Conservation (phyloP, 331 rosid species). For the Spiraea crenata region DNA sequence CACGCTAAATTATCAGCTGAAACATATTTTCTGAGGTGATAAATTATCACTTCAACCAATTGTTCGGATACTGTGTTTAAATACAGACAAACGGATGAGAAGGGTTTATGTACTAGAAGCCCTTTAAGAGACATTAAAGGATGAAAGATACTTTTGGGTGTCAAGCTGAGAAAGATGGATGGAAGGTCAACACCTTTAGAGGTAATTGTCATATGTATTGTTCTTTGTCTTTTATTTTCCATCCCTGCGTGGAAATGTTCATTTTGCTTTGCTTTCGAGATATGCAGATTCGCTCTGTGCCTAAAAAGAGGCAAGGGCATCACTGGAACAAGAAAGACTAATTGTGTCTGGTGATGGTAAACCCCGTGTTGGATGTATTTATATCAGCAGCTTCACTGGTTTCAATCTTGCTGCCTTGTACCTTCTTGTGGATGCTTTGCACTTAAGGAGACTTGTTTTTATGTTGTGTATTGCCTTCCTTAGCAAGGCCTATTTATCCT, state of each 20-base stretch:
- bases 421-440: slow-evolving; percentile 10
- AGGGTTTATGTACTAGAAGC: slow-evolving; percentile 23
- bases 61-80: slow-evolving; percentile 4
- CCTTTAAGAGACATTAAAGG: slow-evolving; percentile 22
- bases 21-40: slow-evolving; percentile 13
- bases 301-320: slow-evolving; percentile 28
- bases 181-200: slow-evolving; percentile 32
- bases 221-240: slow-evolving; percentile 13
- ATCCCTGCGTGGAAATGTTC: slow-evolving; percentile 24
- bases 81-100: slow-evolving; percentile 22
- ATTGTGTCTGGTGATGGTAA: slow-evolving; percentile 24
- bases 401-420: slow-evolving; percentile 19
- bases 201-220: slow-evolving; percentile 37
- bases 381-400: slow-evolving; percentile 24
- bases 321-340: slow-evolving; percentile 26
- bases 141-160: slow-evolving; percentile 16
- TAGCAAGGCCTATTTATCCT: slow-evolving; percentile 17
- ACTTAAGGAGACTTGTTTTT: slow-evolving; percentile 16
- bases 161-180: slow-evolving; percentile 35
- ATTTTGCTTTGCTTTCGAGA: slow-evolving; percentile 36
- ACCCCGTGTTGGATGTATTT: slow-evolving; percentile 12
- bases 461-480: slow-evolving; percentile 8
- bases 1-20: slow-evolving; percentile 27
- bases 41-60: neutral
- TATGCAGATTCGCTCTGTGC: slow-evolving; percentile 40